phyloP scores from a whole-genome alignment of 176 grass and related monocot genomes.

The Phyllostachys edulis region DNA sequence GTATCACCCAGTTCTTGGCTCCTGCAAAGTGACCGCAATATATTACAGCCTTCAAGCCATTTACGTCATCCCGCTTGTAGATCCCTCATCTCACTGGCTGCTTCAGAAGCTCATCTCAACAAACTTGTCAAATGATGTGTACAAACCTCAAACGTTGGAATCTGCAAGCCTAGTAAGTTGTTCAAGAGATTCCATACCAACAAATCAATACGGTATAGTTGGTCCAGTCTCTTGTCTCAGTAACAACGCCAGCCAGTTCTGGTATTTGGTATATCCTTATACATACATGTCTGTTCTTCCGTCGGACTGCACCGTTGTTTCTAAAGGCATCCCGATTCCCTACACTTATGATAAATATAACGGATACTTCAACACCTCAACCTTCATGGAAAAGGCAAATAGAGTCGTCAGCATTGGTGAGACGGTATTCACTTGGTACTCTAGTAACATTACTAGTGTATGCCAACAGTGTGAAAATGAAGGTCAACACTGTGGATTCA shows the following conservation, averaged over 20 bases:
- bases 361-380: background rate
- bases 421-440: conserved; percentile 12
- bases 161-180: conserved; percentile 30
- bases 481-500: conserved; percentile 38
- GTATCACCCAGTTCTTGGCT: conserved; percentile 25
- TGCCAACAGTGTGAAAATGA: conserved; percentile 30
- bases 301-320: conserved; percentile 24
- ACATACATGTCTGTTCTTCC: conserved; percentile 37
- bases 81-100: conserved; percentile 23
- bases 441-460: background rate
- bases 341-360: background rate
- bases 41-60: conserved; percentile 24
- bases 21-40: conserved; percentile 41
- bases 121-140: conserved; percentile 32
- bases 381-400: background rate
- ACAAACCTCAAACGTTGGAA: background rate
- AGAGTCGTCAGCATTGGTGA: conserved; percentile 26
- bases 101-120: conserved; percentile 34
- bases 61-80: background rate
- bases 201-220: background rate
- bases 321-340: background rate
- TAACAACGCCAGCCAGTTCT: conserved; percentile 8
- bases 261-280: background rate
- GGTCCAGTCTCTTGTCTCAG: conserved; percentile 33
- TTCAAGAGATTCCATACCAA: background rate